These are phyloP conservation scores for Tetrahymena malaccensis DNA, from an alignment of 73 alveolate species.

Conservation along the genomic window DNA sequence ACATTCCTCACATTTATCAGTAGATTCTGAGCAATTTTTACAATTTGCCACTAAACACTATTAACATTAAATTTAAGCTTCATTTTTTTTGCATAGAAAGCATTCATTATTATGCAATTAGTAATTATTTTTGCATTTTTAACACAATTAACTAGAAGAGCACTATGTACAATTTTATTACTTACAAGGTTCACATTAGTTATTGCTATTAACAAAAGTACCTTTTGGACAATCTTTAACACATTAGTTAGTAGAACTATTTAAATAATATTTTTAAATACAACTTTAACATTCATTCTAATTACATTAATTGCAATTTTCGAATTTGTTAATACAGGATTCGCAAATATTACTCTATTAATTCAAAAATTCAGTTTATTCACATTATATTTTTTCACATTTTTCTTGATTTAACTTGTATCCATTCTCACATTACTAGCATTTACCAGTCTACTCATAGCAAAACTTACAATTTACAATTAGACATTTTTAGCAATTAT, in stretches of 20 bases:
- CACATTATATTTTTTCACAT: neutral
- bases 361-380: neutral
- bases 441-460: neutral
- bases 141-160: no score
- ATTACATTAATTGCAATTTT: neutral
- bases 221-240: neutral
- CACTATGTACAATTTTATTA: no score
- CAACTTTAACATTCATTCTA: neutral
- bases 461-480: neutral
- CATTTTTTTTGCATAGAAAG: no score
- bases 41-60: no score
- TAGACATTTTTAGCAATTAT: neutral
- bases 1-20: no score
- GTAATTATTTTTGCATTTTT: no score
- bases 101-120: no score
- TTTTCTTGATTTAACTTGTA: neutral
- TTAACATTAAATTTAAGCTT: no score
- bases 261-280: no score
- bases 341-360: neutral
- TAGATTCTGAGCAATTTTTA: no score
- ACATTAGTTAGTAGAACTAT: neutral
- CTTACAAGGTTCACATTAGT: no score
- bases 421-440: neutral
- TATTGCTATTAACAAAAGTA: neutral
- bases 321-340: neutral